These are phyloP conservation scores for Glomus cerebriforme DNA, from an alignment of 192 early-diverging fungal species.

Conservation along the genomic window DNA sequence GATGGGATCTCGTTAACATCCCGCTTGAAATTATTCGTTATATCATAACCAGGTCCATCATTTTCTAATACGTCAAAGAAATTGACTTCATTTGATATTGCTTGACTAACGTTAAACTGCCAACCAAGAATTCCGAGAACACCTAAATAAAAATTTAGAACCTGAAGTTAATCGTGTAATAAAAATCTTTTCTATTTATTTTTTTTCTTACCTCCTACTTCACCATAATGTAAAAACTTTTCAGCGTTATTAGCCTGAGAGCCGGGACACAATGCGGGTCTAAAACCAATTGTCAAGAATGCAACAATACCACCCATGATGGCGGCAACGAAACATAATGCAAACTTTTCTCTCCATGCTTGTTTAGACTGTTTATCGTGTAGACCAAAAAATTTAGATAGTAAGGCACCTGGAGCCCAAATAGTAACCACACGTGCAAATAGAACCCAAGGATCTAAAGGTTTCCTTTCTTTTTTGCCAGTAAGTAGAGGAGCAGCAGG, in stretches of 20 bases:
- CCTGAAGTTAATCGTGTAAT: background rate
- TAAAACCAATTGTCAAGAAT: slow-evolving; percentile 71
- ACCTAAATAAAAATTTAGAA: slow-evolving; percentile 4
- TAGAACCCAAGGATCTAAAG: slow-evolving; percentile 57
- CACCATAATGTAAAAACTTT: slow-evolving; percentile 41
- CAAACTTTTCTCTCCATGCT: slow-evolving; percentile 70
- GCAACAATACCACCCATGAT: slow-evolving; percentile 66
- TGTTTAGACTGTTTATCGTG: slow-evolving; percentile 59
- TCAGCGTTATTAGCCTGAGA: slow-evolving; percentile 30
- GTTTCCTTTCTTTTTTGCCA: slow-evolving; percentile 51
- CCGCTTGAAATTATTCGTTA: slow-evolving; percentile 51
- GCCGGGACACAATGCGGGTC: slow-evolving; percentile 36
- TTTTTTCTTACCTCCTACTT: slow-evolving; percentile 33
- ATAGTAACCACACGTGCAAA: slow-evolving; percentile 60
- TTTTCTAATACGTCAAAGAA: background rate
- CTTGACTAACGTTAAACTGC: slow-evolving; percentile 32
- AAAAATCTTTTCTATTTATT: background rate
- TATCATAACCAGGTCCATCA: slow-evolving; percentile 53
- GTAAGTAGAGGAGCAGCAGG: slow-evolving; percentile 67
- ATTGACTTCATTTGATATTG: slow-evolving; percentile 27
- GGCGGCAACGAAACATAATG: slow-evolving; percentile 70
- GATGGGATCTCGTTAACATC: background rate
- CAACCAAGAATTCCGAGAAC: slow-evolving; percentile 7
- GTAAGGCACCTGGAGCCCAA: slow-evolving; percentile 56
- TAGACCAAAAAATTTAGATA: slow-evolving; percentile 57